A percentile compares a stretch with the other conserved stretches of the same genome.
Evolutionary conservation across 768 basidiomycete species (phyloP).

Genomic region (Tulasnella sp.): DNA sequence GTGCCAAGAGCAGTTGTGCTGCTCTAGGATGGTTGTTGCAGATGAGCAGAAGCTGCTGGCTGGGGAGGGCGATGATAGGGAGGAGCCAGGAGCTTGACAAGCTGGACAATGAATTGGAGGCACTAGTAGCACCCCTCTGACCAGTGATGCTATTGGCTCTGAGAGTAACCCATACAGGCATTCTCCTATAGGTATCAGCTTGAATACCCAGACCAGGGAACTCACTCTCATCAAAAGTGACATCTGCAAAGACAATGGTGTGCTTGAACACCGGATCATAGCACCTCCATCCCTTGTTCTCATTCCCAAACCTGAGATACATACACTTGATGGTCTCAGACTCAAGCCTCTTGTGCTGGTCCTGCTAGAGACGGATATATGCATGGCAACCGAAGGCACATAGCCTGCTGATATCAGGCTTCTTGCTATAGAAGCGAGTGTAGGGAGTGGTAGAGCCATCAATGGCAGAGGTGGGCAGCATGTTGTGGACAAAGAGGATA

Average conservation of each 20-base stretch:
- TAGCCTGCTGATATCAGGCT: conserved; percentile 19
- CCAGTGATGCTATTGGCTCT: neutral
- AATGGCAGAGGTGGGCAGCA: neutral
- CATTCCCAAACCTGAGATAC: conserved; percentile 31
- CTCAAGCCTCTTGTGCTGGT: conserved; percentile 2
- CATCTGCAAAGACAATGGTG: conserved; percentile 8
- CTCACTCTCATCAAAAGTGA: conserved; percentile 15
- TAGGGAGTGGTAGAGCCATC: conserved; percentile 16
- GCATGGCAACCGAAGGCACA: conserved; percentile 21
- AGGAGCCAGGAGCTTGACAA: neutral
- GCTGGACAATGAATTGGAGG: neutral
- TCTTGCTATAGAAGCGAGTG: conserved; percentile 15
- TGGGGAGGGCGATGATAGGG: neutral
- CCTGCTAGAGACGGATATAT: conserved; percentile 18
- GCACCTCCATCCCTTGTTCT: conserved; percentile 30
- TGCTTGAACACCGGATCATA: conserved; percentile 21
- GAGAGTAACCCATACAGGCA: neutral
- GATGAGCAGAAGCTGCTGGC: too few relatives aligned
- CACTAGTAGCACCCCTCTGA: neutral
- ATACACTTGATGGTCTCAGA: conserved; percentile 28
- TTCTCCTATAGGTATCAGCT: neutral
- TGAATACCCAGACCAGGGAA: neutral
- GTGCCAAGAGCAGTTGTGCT: too few relatives aligned
- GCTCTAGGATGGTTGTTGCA: too few relatives aligned
- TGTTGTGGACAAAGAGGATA: neutral